phyloP scores from a whole-genome alignment of 2,329 filamentous ascomycete species.

The Fusarium tupiense region DNA sequence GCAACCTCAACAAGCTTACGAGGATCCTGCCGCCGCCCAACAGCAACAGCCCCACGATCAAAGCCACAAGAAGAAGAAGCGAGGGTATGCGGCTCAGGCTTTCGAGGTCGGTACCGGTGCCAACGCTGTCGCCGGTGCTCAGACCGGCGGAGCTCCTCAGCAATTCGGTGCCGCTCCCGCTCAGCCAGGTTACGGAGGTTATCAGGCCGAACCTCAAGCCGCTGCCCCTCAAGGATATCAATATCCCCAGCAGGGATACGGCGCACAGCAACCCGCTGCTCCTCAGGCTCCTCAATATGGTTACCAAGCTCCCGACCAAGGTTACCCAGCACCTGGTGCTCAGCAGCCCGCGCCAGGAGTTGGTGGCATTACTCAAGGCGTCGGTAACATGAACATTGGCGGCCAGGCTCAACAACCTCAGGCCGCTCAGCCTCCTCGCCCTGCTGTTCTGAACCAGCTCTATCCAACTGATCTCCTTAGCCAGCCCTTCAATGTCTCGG shows the following conservation, averaged over 20 bases:
- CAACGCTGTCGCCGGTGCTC: constrained; percentile 72
- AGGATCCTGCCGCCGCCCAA: constrained; percentile 46
- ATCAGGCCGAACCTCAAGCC: constrained; percentile 61
- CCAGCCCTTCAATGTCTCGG: constrained; percentile 92
- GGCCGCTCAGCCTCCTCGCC: constrained; percentile 52
- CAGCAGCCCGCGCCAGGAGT: constrained; percentile 52
- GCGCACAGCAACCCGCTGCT: constrained; percentile 52
- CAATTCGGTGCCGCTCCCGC: constrained; percentile 59
- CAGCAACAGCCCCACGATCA: constrained; percentile 48
- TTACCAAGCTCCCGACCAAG: constrained; percentile 74
- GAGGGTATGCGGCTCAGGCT: constrained; percentile 91
- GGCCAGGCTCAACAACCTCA: constrained; percentile 52
- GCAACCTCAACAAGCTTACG: constrained; percentile 53
- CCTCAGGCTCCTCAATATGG: constrained; percentile 59
- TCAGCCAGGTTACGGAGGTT: constrained; percentile 67
- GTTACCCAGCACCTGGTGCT: constrained; percentile 67
- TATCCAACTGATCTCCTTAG: constrained; percentile 91
- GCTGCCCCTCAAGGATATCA: constrained; percentile 53
- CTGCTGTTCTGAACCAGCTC: constrained; percentile 79
- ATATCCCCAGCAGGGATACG: constrained; percentile 56
- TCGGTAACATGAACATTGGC: constrained; percentile 86
- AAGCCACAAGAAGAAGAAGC: constrained; percentile 82
- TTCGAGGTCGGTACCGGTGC: constrained; percentile 92
- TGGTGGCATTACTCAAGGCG: constrained; percentile 81
- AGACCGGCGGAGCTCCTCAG: constrained; percentile 50